phyloP scores from a whole-genome alignment of 805 yeast species.

The Saturnispora bothae region DNA sequence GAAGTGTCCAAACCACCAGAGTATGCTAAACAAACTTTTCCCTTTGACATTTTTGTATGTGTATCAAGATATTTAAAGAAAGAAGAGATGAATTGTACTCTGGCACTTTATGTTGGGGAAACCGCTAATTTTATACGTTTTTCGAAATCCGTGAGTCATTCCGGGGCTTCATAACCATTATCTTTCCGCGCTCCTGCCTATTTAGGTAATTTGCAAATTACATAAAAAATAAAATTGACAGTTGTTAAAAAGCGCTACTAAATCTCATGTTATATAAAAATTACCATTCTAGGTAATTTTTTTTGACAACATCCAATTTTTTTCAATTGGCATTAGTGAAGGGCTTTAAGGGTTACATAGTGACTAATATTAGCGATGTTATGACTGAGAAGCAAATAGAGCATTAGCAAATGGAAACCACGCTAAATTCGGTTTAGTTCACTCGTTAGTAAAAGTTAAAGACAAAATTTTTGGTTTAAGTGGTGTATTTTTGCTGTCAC shows the following conservation, averaged over 20 bases:
- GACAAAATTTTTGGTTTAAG: too few species aligned
- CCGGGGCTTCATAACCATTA: constrained; percentile 3
- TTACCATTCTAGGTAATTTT: not conserved
- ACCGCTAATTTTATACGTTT: not conserved
- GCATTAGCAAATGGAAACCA: too few species aligned
- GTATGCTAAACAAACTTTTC: constrained; percentile 98
- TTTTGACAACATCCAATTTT: not conserved
- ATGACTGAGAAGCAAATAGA: too few species aligned
- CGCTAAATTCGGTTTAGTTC: too few species aligned
- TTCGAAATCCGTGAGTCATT: constrained; percentile 2
- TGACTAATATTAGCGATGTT: too few species aligned
- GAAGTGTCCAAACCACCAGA: constrained; percentile 99
- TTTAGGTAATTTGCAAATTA: constrained; percentile 1
- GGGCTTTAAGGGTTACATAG: too few species aligned
- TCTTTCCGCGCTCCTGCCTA: constrained; percentile 5
- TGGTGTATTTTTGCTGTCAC: too few species aligned
- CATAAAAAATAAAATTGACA: not conserved
- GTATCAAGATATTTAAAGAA: not conserved
- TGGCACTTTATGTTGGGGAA: too few species aligned
- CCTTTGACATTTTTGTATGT: constrained; percentile 65
- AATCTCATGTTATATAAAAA: not conserved
- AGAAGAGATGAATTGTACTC: not conserved
- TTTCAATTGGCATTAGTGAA: too few species aligned
- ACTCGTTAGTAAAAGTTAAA: too few species aligned
- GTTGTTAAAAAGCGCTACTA: too few species aligned